Percentiles rank a stretch among this genome's conserved stretches.
Conservation (phyloP, 1,139 yeast genomes). For the Kodamaea suecica region DNA sequence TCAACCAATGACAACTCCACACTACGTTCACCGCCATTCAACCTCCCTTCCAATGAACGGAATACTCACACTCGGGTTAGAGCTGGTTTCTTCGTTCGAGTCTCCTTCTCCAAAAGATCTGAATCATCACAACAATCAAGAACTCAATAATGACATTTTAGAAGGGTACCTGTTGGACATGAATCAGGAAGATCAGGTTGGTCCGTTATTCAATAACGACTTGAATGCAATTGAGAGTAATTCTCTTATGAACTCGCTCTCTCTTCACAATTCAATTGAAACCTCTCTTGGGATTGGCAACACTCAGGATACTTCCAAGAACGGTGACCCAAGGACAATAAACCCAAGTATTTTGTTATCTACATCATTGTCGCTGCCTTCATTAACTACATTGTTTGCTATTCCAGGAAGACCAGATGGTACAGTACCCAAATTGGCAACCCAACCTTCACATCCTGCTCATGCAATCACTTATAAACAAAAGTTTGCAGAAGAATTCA, state of each 20-base stretch:
- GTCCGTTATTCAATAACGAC: conserved; percentile 1
- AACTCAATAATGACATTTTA: conserved; percentile 3
- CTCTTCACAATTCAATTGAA: too few relatives aligned
- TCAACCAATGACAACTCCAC: conserved; percentile 7
- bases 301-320: background rate
- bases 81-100: conserved; percentile 7
- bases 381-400: conserved; percentile 18
- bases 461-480: conserved; percentile 8
- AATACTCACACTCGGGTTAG: background rate
- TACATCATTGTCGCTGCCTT: conserved; percentile 19
- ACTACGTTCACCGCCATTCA: conserved; percentile 4
- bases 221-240: too few relatives aligned
- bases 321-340: conserved; percentile 16
- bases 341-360: conserved; percentile 21
- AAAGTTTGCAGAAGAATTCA: conserved; percentile 2
- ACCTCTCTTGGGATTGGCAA: background rate
- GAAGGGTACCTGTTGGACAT: conserved; percentile 3
- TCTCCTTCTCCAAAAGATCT: conserved; percentile 6
- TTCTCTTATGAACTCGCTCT: too few relatives aligned
- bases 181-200: conserved; percentile 4
- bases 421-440: conserved; percentile 1
- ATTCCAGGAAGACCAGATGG: conserved; percentile 2
- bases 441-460: conserved; percentile 6
- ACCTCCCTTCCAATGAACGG: conserved; percentile 5
- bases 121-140: background rate